A percentile compares a stretch with the other conserved stretches of the same genome.
Evolutionary conservation across 2,329 filamentous ascomycete species (phyloP).

Genomic region (Peltaster fructicola): DNA sequence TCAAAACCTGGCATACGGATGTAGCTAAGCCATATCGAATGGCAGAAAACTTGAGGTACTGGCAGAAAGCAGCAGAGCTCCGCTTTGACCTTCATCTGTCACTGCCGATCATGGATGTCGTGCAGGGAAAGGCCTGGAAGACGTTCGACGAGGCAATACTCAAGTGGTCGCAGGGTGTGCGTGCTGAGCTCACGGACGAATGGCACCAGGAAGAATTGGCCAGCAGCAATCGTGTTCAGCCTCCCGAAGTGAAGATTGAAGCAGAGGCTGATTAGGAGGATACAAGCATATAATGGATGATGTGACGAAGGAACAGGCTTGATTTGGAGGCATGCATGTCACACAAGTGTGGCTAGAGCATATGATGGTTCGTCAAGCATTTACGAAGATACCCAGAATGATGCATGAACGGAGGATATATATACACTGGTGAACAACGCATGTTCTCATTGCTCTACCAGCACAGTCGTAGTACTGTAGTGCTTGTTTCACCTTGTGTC

Average conservation of each 20-base stretch:
- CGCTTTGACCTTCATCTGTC: slow-evolving; percentile 77
- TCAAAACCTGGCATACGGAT: slow-evolving; percentile 79
- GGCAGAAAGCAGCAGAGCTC: slow-evolving; percentile 88
- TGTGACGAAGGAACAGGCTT: too few relatives aligned
- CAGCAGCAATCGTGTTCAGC: slow-evolving; percentile 9
- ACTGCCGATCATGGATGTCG: slow-evolving; percentile 72
- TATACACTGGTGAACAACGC: too few relatives aligned
- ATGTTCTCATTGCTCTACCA: too few relatives aligned
- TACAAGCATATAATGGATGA: too few relatives aligned
- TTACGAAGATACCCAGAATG: too few relatives aligned
- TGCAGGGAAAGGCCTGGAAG: slow-evolving; percentile 63
- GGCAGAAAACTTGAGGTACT: slow-evolving; percentile 86
- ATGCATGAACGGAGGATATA: too few relatives aligned
- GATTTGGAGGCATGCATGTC: too few relatives aligned
- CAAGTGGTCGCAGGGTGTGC: slow-evolving; percentile 65
- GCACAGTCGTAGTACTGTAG: too few relatives aligned
- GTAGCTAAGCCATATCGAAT: slow-evolving; percentile 86
- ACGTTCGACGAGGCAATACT: slow-evolving; percentile 70
- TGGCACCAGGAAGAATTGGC: slow-evolving; percentile 33
- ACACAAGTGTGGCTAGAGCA: too few relatives aligned
- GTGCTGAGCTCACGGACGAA: slow-evolving; percentile 68
- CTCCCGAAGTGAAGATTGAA: slow-evolving; percentile 16
- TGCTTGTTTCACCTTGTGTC: too few relatives aligned
- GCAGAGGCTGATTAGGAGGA: slow-evolving; percentile 5
- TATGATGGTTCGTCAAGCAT: too few relatives aligned